A percentile compares a stretch with the other conserved stretches of the same genome.
Evolutionary conservation across 768 basidiomycete genomes (phyloP).

Genomic region (Boletus rubescentipes): DNA sequence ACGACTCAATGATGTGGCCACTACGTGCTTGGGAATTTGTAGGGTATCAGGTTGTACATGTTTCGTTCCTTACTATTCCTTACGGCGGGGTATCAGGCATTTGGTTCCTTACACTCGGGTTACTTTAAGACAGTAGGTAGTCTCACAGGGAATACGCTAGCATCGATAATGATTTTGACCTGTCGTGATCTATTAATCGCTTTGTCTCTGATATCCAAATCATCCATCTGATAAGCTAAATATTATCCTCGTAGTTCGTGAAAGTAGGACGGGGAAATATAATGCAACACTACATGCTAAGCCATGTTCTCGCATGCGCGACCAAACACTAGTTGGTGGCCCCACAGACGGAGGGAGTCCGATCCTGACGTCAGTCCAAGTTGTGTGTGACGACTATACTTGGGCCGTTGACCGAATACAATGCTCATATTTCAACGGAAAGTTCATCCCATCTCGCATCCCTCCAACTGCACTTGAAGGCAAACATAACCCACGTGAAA

Average conservation of each 20-base stretch:
- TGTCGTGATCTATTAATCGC: too few species aligned
- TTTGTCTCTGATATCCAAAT: too few species aligned
- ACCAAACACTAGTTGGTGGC: slow-evolving; percentile 35
- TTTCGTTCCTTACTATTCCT: too few species aligned
- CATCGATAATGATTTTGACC: too few species aligned
- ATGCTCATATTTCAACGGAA: slow-evolving; percentile 36
- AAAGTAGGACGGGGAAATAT: slow-evolving; percentile 39
- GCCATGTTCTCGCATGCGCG: slow-evolving; percentile 33
- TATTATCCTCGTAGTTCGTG: background rate
- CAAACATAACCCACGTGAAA: slow-evolving; percentile 45
- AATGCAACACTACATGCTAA: slow-evolving; percentile 39
- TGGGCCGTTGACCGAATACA: slow-evolving; percentile 35
- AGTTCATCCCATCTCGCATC: slow-evolving; percentile 37
- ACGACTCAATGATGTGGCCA: background rate
- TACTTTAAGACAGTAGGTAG: too few species aligned
- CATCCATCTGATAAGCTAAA: slow-evolving; percentile 31
- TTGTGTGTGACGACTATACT: slow-evolving; percentile 43
- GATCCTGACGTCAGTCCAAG: slow-evolving; percentile 17
- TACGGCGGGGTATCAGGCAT: too few species aligned
- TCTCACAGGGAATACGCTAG: too few species aligned
- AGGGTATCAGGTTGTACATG: too few species aligned
- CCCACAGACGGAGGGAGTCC: background rate
- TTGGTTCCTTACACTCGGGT: too few species aligned
- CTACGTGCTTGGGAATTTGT: too few species aligned
- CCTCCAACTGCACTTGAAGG: slow-evolving; percentile 38